These are phyloP conservation scores for Podospora didyma DNA, from an alignment of 495 filamentous ascomycete species.

Conservation along the genomic window DNA sequence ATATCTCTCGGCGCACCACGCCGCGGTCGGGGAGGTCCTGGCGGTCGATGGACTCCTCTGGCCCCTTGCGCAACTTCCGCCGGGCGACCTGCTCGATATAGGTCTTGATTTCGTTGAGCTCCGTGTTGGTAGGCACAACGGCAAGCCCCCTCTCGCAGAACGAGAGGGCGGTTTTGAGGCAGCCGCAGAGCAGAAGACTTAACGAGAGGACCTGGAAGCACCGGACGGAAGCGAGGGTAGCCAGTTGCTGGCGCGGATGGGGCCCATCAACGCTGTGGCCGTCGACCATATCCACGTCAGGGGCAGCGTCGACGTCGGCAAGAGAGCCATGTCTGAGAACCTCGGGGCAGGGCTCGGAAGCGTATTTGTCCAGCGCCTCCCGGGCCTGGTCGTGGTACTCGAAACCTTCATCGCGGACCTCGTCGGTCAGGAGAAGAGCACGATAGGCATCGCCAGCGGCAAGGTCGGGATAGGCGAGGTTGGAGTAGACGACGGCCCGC, in stretches of 20 bases:
- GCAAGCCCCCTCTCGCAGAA: conserved; percentile 56
- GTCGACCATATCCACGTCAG: conserved; percentile 35
- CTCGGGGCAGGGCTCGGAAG: conserved; percentile 26
- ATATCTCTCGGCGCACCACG: conserved; percentile 77
- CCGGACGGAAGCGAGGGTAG: conserved; percentile 41
- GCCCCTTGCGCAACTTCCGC: conserved; percentile 36
- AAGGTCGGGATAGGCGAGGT: conserved; percentile 83
- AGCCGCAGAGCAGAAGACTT: conserved; percentile 62
- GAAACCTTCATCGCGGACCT: conserved; percentile 62
- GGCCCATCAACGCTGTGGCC: conserved; percentile 24
- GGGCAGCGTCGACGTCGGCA: conserved; percentile 21
- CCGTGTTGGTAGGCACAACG: conserved; percentile 38
- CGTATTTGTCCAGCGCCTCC: conserved; percentile 35
- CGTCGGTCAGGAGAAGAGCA: conserved; percentile 79
- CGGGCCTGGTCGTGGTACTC: conserved; percentile 60
- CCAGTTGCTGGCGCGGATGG: conserved; percentile 30
- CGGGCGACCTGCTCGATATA: conserved; percentile 47
- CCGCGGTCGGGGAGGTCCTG: conserved; percentile 65
- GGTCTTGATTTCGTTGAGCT: conserved; percentile 41
- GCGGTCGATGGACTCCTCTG: conserved; percentile 41
- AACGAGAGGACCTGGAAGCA: conserved; percentile 56
- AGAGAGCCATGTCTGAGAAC: conserved; percentile 40
- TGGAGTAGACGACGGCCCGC: conserved; percentile 64
- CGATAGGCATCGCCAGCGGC: conserved; percentile 88
- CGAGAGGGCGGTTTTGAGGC: conserved; percentile 63